Evolutionary conservation across 208 protist genomes (phyloP), one percentile per base, ranked within the genome.

Genomic region (Polymyxa betae): DNA sequence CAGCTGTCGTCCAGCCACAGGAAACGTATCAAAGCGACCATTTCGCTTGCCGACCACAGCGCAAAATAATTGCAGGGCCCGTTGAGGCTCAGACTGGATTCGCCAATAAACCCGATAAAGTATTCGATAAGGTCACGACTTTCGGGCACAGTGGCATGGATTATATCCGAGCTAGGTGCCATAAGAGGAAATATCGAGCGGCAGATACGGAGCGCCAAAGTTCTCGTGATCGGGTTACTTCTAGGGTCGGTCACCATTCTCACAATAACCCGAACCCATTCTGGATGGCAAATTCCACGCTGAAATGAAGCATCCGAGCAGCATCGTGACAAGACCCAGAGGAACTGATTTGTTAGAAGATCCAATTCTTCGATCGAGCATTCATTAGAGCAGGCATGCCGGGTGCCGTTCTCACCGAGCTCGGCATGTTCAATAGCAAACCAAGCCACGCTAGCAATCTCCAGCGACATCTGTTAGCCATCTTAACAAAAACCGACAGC

Each of bases 1-100:
- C 72, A 82, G 72, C 16, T 35, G 72, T 82, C 72, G 40, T 82
- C 72, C 72, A 82, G n/a, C 72, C 72, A 82, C 5, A 82, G 72
- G 5, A 82, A 16, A 82, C 72, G 72, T 16, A 82, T 40, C 5
- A 82, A n/a, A 5, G 72, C 72, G 5, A 82, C 72, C 72, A 82
- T 82, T 82, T 82, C 72, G 72, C 72, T 82, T 35, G 72, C n/a
- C 10, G 16, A 38, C 72, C 72, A 82, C 5, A 45, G 72, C 35
- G 16, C 16, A 20, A 38, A 5, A 40, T 5, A 43, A 35, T 5
- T 40, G 35, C 16, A 12, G 5, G 72, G 16, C n/a, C 10, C 5
- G n/a, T 5, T 82, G 12, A 43, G 5, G 72, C n/a, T 43, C 16
- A 82, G n/a, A 82, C 72, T 38, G 10, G 72, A 5, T 35, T 5